A percentile compares a stretch with the other conserved stretches of the same genome.
Evolutionary conservation across 2,329 filamentous ascomycete species (phyloP).

Genomic region (Phoma sp.): DNA sequence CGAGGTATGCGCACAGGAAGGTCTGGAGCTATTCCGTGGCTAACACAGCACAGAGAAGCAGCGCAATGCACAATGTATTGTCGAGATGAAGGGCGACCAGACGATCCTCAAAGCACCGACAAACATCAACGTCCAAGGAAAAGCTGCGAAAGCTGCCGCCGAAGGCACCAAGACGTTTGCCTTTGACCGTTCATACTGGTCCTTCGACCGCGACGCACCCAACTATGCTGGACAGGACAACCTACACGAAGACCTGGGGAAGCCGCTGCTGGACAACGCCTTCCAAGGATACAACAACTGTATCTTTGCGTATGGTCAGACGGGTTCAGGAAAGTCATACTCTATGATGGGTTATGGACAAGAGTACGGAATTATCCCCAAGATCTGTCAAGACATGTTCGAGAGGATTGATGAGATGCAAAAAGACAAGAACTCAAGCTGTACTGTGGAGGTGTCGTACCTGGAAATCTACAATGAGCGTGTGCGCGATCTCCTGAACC

Average conservation of each 20-base stretch:
- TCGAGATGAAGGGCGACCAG: conserved; percentile 93
- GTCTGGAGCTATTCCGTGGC: background rate
- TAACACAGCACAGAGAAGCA: conserved; percentile 74
- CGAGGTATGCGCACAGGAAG: conserved; percentile 69
- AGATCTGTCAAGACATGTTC: conserved; percentile 98
- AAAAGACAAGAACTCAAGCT: conserved; percentile 78
- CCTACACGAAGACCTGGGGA: conserved; percentile 85
- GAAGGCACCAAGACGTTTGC: conserved; percentile 84
- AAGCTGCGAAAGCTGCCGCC: conserved; percentile 68
- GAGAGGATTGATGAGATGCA: conserved; percentile 75
- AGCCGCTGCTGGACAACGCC: conserved; percentile 93
- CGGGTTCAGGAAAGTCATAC: conserved; percentile 97
- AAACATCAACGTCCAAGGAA: conserved; percentile 63
- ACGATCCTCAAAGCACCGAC: conserved; percentile 81
- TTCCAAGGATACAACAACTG: conserved; percentile 99
- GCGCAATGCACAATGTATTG: conserved; percentile 91
- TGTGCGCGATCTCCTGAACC: conserved; percentile 93
- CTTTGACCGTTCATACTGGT: conserved; percentile 98
- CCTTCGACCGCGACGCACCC: conserved; percentile 80
- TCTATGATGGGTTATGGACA: conserved; percentile 99
- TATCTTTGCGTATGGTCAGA: conserved; percentile 99
- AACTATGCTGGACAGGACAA: conserved; percentile 91
- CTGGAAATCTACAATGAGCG: conserved; percentile 99
- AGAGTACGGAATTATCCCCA: conserved; percentile 93
- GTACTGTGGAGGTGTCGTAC: conserved; percentile 97